Evolutionary conservation across 129 eudicot species (phyloP).

Genomic region (Centrapalus pauciflorus): DNA sequence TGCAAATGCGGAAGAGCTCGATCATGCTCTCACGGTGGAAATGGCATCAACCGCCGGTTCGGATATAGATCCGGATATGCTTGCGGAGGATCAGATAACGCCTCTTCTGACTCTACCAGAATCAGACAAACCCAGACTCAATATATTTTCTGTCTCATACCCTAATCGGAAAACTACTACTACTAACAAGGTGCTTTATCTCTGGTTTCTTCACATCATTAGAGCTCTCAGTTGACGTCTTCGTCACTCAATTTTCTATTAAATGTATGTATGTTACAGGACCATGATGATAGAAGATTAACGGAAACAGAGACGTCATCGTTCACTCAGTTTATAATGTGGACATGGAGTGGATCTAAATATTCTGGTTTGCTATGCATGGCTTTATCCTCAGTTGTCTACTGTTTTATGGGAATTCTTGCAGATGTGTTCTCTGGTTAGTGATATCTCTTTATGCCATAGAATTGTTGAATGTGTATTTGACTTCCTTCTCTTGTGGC

Average conservation of each 20-base stretch:
- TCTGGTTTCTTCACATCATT: not conserved
- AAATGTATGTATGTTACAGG: conserved; percentile 22
- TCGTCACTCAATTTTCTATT: not conserved
- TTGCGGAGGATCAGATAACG: conserved; percentile 30
- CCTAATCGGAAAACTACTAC: conserved; percentile 27
- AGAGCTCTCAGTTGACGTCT: not conserved
- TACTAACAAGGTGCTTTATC: conserved; percentile 20
- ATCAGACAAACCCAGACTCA: conserved; percentile 37
- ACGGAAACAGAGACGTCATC: conserved; percentile 32
- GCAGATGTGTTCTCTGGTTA: conserved; percentile 41
- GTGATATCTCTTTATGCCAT: conserved; percentile 2
- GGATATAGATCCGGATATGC: not conserved
- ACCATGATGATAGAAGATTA: conserved; percentile 25
- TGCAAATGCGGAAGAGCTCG: conserved; percentile 10
- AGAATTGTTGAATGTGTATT: not conserved
- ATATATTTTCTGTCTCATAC: conserved; percentile 43
- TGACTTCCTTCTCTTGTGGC: not conserved
- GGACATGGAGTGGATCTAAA: conserved; percentile 57
- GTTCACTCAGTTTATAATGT: conserved; percentile 23
- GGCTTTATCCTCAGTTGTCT: conserved; percentile 36
- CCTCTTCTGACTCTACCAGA: conserved; percentile 42
- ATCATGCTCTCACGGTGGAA: conserved; percentile 27
- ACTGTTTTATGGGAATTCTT: conserved; percentile 43
- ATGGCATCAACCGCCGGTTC: conserved; percentile 16
- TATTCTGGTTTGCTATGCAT: conserved; percentile 50